Evolutionary conservation across 2,329 filamentous ascomycete genomes (phyloP), one percentile per base, ranked within the genome.

Genomic region (Penicillium decumbens): DNA sequence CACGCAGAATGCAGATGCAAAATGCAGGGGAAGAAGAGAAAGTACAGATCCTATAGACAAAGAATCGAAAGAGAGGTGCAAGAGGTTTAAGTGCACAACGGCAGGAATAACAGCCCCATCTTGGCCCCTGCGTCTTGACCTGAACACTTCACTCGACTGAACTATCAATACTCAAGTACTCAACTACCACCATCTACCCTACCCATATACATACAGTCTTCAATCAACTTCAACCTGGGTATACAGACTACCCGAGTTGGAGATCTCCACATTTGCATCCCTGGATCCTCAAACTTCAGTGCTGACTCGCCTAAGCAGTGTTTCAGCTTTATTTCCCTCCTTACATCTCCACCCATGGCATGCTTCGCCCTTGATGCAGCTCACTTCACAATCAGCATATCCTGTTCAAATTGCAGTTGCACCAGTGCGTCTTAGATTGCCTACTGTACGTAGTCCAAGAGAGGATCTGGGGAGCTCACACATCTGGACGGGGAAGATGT

Each of bases 351-450:
- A 32, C 15, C 30, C 6, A 13, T 6, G 25, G 18, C 42, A 47
- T 54, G 35, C 40, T 46, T 46, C n/a, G 23, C 29, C 49, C 51
- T 52, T 45, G 45, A 55, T 53, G 47, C 39, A 41, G 33, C 47
- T 50, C 39, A 47, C 37, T 39, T 30, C 12, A n/a, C 30, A 50
- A 46, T 46, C 25, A 23, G 40, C 35, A 47, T 35, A 4, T 37
- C 38, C 32, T 15, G 40, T 42, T 27, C 43, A 49, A 45, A 54
- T 54, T 54, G 47, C 51, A 53, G 24, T 42, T 12, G 24, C 43
- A 35, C n/a, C 25, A 6, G 23, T 12, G 40, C 42, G 38, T 47
- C 30, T 45, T 35, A 39, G 25, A 23, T 39, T 42, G 38, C 13
- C 15, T 37, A 18, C 33, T 20, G 23, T 10, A 18, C 15, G 15